Percentiles rank a stretch among this genome's conserved stretches.
phyloP scores from a whole-genome alignment of 306 rosid species.

The Alnus glutinosa region DNA sequence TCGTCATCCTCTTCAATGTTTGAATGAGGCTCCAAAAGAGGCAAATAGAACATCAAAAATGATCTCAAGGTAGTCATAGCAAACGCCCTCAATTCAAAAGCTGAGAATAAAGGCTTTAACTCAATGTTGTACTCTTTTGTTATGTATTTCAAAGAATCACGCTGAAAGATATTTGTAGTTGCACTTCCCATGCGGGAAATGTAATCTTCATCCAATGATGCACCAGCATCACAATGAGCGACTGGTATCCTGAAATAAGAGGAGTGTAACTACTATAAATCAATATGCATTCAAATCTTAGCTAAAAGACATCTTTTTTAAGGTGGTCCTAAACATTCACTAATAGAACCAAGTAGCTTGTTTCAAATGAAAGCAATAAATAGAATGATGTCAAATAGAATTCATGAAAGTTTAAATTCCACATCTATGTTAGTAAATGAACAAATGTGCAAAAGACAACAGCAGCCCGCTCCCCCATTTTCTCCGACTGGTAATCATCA shows the following conservation, averaged over 20 bases:
- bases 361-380: background rate
- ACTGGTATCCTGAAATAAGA: conserved; percentile 53
- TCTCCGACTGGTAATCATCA: background rate
- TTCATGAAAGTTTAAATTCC: background rate
- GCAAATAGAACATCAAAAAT: conserved; percentile 68
- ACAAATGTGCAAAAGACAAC: background rate
- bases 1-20: conserved; percentile 71
- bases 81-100: conserved; percentile 56
- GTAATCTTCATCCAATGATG: conserved; percentile 49
- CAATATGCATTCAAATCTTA: conserved; percentile 23
- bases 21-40: conserved; percentile 76
- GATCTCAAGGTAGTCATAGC: conserved; percentile 67
- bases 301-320: conserved; percentile 15
- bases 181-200: conserved; percentile 39
- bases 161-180: conserved; percentile 49
- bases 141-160: conserved; percentile 48
- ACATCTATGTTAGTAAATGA: background rate
- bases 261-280: conserved; percentile 33
- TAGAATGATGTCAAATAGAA: background rate
- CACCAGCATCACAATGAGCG: conserved; percentile 78
- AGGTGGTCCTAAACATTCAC: background rate
- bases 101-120: conserved; percentile 77
- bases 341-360: background rate
- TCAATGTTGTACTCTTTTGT: conserved; percentile 61
- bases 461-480: background rate